Percentiles rank a stretch among this genome's conserved stretches.
These are phyloP conservation scores for Lineolata rhizophorae DNA, from an alignment of 495 filamentous ascomycete species.

Conservation along the genomic window DNA sequence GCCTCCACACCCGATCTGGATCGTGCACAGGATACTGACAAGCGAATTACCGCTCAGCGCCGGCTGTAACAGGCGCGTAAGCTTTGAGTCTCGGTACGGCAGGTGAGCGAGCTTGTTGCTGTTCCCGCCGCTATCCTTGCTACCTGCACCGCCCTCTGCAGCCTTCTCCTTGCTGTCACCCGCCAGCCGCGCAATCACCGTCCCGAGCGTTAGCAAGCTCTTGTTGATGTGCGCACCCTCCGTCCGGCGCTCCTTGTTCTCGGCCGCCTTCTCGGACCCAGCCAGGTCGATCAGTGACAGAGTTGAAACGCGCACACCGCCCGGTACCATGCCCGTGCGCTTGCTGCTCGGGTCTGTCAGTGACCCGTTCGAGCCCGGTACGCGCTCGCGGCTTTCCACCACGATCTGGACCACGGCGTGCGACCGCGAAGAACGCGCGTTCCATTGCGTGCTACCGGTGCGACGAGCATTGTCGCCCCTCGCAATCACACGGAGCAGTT, in stretches of 20 bases:
- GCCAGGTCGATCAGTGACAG: constrained; percentile 90
- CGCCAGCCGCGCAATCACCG: constrained; percentile 72
- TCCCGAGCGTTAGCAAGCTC: constrained; percentile 83
- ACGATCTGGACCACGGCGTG: constrained; percentile 98
- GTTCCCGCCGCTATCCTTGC: constrained; percentile 31
- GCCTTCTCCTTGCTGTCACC: constrained; percentile 74
- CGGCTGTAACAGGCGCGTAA: constrained; percentile 79
- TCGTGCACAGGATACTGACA: constrained; percentile 90
- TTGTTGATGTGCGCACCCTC: constrained; percentile 98
- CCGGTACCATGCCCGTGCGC: constrained; percentile 55
- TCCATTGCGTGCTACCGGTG: constrained; percentile 88
- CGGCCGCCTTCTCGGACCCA: constrained; percentile 85
- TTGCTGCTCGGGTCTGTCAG: constrained; percentile 27
- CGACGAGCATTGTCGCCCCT: constrained; percentile 76
- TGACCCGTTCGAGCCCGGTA: constrained; percentile 19
- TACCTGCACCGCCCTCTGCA: too few species aligned
- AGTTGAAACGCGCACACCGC: constrained; percentile 87
- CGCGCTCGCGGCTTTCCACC: constrained; percentile 83
- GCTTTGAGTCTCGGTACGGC: constrained; percentile 90
- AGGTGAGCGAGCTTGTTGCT: constrained; percentile 71
- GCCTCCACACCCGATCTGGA: constrained; percentile 52
- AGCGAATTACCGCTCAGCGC: constrained; percentile 85
- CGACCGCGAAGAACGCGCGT: constrained; percentile 85
- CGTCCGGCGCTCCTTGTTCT: constrained; percentile 79
- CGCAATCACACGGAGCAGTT: constrained; percentile 85